Evolutionary conservation across 73 alveolate species (phyloP).

Genomic region (Blepharisma japonicum): DNA sequence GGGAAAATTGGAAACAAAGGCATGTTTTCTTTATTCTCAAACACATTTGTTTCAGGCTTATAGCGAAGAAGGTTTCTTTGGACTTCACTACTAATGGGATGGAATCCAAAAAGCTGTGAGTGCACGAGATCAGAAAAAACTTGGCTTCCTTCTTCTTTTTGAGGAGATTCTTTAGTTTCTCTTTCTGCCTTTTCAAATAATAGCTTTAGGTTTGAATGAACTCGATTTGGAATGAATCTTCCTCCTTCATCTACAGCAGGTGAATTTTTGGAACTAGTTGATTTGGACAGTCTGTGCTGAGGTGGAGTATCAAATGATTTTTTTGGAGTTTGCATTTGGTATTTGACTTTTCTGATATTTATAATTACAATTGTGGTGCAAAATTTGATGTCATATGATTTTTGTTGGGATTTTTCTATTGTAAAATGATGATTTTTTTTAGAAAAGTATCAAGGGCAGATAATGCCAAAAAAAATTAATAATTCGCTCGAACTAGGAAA

Average conservation of each 20-base stretch:
- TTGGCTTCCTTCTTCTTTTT: slow-evolving; percentile 4
- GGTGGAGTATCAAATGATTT: slow-evolving; percentile 26
- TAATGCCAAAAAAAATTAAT: too few species aligned
- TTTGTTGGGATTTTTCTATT: too few species aligned
- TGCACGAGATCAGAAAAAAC: slow-evolving; percentile 9
- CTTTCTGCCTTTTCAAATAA: slow-evolving; percentile 15
- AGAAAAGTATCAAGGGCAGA: too few species aligned
- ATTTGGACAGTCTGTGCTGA: not conserved
- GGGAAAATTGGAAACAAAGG: not conserved
- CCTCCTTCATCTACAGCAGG: slow-evolving; percentile 10
- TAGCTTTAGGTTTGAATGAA: slow-evolving; percentile 11
- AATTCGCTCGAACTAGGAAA: too few species aligned
- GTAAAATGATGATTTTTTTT: too few species aligned
- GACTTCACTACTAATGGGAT: not conserved
- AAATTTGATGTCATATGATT: too few species aligned
- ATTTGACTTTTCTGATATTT: too few species aligned
- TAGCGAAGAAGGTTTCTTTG: not conserved
- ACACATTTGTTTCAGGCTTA: not conserved
- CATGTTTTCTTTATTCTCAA: slow-evolving; percentile 23
- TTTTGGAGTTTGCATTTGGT: slow-evolving; percentile 20
- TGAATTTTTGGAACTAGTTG: slow-evolving; percentile 7
- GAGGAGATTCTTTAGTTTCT: not conserved
- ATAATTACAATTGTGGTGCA: too few species aligned
- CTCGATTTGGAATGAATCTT: slow-evolving; percentile 26
- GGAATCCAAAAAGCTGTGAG: slow-evolving; percentile 16